These are phyloP conservation scores for Chrysanthemum seticuspe DNA, from an alignment of 129 eudicot genomes.

Conservation along the genomic window DNA sequence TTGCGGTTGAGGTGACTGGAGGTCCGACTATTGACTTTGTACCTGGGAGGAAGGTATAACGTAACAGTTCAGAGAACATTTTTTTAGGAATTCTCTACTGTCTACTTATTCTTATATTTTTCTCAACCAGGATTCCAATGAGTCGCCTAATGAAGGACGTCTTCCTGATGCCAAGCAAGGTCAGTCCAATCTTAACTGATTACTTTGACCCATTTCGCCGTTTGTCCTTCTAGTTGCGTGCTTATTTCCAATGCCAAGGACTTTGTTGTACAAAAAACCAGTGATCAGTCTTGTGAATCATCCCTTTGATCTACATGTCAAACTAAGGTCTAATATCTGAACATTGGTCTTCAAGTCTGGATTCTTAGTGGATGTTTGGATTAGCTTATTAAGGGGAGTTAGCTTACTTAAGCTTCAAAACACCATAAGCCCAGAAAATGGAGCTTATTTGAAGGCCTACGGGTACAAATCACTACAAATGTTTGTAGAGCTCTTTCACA, in stretches of 20 bases:
- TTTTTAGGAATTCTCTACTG: not conserved
- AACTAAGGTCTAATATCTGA: not conserved
- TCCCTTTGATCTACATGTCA: not conserved
- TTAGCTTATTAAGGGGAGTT: too few species aligned
- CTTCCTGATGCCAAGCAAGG: constrained; percentile 97
- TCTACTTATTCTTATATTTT: not conserved
- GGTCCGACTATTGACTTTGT: constrained; percentile 83
- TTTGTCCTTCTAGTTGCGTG: not conserved
- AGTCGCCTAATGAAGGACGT: constrained; percentile 82
- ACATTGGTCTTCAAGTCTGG: too few species aligned
- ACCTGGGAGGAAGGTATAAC: constrained; percentile 84
- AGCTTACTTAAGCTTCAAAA: too few species aligned
- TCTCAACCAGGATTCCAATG: constrained; percentile 59
- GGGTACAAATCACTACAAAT: too few species aligned
- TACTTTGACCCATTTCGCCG: constrained; percentile 10
- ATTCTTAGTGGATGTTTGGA: too few species aligned
- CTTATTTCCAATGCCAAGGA: not conserved
- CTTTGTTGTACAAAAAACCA: not conserved
- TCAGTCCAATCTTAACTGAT: constrained; percentile 18
- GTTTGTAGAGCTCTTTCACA: too few species aligned
- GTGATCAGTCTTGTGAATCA: not conserved
- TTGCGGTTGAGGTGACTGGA: constrained; percentile 96
- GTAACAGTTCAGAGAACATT: not conserved
- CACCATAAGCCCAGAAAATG: too few species aligned
- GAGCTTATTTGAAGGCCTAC: too few species aligned